A percentile compares a stretch with the other conserved stretches of the same genome.
Conservation (phyloP, 1,284 basidiomycete species). For the Austroboletus novae-zelandiae region DNA sequence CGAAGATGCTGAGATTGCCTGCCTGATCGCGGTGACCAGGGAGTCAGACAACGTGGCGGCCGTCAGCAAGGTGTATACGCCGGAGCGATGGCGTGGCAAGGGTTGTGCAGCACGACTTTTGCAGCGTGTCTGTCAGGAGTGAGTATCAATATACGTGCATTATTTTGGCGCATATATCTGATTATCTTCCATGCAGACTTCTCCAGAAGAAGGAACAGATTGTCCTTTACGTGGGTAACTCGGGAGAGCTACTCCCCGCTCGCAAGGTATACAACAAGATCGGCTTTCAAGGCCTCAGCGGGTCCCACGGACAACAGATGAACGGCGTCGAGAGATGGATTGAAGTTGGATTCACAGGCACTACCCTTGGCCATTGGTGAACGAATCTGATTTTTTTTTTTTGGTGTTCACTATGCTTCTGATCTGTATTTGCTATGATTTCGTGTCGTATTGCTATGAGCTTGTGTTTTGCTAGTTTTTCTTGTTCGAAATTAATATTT, state of each 20-base stretch:
- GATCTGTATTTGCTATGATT: too few species aligned
- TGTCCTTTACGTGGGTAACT: conserved; percentile 49
- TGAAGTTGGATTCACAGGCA: conserved; percentile 18
- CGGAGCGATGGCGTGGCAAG: conserved; percentile 37
- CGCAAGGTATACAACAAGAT: conserved; percentile 23
- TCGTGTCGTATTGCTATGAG: too few species aligned
- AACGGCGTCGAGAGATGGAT: conserved; percentile 23
- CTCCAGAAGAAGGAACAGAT: conserved; percentile 38
- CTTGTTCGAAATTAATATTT: too few species aligned
- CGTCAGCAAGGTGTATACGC: conserved; percentile 53
- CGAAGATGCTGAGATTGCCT: conserved; percentile 47
- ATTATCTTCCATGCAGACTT: conserved; percentile 18
- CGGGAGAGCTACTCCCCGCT: conserved; percentile 14
- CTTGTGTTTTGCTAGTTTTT: too few species aligned
- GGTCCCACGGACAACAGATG: conserved; percentile 7
- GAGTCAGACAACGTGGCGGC: conserved; percentile 40
- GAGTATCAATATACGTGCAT: conserved; percentile 13
- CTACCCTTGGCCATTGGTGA: conserved; percentile 18
- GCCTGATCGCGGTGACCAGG: conserved; percentile 56
- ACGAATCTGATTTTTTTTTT: too few species aligned
- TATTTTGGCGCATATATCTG: not conserved
- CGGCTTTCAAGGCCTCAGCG: conserved; percentile 23
- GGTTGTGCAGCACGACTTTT: conserved; percentile 47
- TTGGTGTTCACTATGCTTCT: not conserved
- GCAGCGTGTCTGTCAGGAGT: conserved; percentile 42